phyloP scores from a whole-genome alignment of 2,329 filamentous ascomycete species.

The Colletotrichum kahawae region DNA sequence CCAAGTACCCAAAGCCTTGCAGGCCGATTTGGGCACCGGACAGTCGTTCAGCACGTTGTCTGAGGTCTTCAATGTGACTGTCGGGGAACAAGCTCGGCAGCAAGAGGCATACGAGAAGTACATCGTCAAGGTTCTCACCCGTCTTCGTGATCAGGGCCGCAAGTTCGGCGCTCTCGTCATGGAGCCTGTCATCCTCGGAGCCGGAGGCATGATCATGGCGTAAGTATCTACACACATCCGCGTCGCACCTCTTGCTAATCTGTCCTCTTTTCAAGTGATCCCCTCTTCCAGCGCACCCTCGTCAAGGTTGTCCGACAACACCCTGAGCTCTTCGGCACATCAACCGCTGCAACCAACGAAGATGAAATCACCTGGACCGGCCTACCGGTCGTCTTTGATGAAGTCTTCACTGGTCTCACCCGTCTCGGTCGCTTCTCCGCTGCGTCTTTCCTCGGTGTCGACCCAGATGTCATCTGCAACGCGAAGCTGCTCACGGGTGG shows the following conservation, averaged over 20 bases:
- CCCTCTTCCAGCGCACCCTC: conserved; percentile 78
- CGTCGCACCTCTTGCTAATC: too few relatives aligned
- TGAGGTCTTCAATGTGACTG: conserved; percentile 64
- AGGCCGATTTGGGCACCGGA: conserved; percentile 47
- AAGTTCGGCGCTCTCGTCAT: conserved; percentile 81
- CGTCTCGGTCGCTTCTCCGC: conserved; percentile 77
- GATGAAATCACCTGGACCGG: conserved; percentile 64
- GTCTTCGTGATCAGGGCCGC: conserved; percentile 58
- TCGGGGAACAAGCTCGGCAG: conserved; percentile 48
- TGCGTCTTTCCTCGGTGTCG: conserved; percentile 69
- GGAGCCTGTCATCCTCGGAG: conserved; percentile 81
- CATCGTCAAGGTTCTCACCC: conserved; percentile 59
- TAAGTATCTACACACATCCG: conserved; percentile 43
- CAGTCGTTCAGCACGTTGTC: conserved; percentile 52
- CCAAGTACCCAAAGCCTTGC: conserved; percentile 55
- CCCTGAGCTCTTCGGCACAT: conserved; percentile 56
- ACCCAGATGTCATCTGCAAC: conserved; percentile 80
- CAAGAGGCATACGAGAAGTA: conserved; percentile 62
- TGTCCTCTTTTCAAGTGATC: conserved; percentile 32
- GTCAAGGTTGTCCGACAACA: conserved; percentile 69
- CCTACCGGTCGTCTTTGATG: conserved; percentile 81
- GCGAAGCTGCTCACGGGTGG: conserved; percentile 87
- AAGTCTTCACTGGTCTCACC: conserved; percentile 87
- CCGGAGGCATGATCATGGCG: conserved; percentile 84
- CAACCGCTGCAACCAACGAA: conserved; percentile 10